Percentiles rank a stretch among this genome's conserved stretches.
These are phyloP conservation scores for Wickerhamiella bombiphila DNA, from an alignment of 805 yeast species.

Conservation along the genomic window DNA sequence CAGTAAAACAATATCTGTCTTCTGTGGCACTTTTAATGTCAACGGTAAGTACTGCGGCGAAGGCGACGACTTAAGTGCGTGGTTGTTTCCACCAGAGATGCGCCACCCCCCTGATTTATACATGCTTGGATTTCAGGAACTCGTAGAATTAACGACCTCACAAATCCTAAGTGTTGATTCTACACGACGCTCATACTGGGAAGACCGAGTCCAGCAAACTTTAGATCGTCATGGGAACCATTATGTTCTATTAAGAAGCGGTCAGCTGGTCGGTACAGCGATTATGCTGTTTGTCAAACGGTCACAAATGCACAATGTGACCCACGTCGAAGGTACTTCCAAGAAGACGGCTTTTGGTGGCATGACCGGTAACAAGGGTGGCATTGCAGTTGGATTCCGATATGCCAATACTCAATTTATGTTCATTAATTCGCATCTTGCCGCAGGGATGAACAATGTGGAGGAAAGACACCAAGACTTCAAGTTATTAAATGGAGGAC, in stretches of 20 bases:
- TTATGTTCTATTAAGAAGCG: conserved; percentile 60
- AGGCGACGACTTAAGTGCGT: conserved; percentile 42
- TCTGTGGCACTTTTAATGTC: conserved; percentile 76
- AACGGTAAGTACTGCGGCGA: conserved; percentile 54
- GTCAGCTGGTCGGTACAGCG: conserved; percentile 83
- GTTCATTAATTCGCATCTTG: conserved; percentile 78
- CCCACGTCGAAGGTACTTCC: conserved; percentile 83
- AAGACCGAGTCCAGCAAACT: conserved; percentile 44
- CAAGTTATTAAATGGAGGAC: conserved; percentile 56
- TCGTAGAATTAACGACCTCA: conserved; percentile 84
- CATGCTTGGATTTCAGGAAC: conserved; percentile 87
- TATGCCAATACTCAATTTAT: conserved; percentile 71
- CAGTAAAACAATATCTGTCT: conserved; percentile 43
- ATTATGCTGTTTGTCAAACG: conserved; percentile 56
- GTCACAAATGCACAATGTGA: conserved; percentile 42
- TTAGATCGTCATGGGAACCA: conserved; percentile 34
- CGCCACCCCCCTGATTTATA: conserved; percentile 52
- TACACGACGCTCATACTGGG: conserved; percentile 71
- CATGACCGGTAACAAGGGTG: conserved; percentile 94
- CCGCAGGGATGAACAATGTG: conserved; percentile 75
- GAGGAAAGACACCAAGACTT: conserved; percentile 82
- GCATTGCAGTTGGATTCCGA: conserved; percentile 79
- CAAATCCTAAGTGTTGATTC: conserved; percentile 77
- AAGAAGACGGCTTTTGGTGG: conserved; percentile 96
- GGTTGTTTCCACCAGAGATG: conserved; percentile 59